Percentiles rank a stretch among this genome's conserved stretches.
phyloP scores from a whole-genome alignment of 1,284 basidiomycete genomes.

The Malassezia brasiliensis region DNA sequence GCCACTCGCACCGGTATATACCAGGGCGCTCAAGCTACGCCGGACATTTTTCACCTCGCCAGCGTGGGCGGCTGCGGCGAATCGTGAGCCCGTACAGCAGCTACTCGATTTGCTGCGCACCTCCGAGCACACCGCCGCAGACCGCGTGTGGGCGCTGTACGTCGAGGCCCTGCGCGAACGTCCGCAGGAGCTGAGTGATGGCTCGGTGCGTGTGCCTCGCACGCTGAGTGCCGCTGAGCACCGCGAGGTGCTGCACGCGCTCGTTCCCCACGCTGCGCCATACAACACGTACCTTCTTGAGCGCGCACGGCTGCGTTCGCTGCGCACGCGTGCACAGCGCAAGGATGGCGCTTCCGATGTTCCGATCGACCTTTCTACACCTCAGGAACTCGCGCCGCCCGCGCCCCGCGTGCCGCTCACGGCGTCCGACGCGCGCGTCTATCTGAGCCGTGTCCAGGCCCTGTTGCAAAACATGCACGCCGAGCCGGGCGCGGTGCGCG shows the following conservation, averaged over 20 bases:
- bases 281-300: background rate
- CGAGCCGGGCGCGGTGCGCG: background rate
- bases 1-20: too few relatives aligned
- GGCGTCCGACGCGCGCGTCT: constrained; percentile 1
- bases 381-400: constrained; percentile 1
- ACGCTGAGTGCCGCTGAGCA: constrained; percentile 4
- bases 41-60: background rate
- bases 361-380: constrained; percentile 12
- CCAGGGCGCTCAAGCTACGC: background rate
- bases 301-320: background rate
- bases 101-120: constrained; percentile 5
- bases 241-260: constrained; percentile 10
- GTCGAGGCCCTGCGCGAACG: constrained; percentile 7
- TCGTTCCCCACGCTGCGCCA: background rate
- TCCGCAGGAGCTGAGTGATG: background rate
- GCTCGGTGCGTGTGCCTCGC: constrained; percentile 9
- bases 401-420: constrained; percentile 2
- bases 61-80: background rate
- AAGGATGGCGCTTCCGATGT: background rate
- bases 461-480: constrained; percentile 5
- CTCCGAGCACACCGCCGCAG: background rate
- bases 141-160: constrained; percentile 12
- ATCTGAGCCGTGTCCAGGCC: constrained; percentile 1
- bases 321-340: background rate
- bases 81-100: background rate